phyloP scores from a whole-genome alignment of 768 basidiomycete species.

The Boletus patriciae region DNA sequence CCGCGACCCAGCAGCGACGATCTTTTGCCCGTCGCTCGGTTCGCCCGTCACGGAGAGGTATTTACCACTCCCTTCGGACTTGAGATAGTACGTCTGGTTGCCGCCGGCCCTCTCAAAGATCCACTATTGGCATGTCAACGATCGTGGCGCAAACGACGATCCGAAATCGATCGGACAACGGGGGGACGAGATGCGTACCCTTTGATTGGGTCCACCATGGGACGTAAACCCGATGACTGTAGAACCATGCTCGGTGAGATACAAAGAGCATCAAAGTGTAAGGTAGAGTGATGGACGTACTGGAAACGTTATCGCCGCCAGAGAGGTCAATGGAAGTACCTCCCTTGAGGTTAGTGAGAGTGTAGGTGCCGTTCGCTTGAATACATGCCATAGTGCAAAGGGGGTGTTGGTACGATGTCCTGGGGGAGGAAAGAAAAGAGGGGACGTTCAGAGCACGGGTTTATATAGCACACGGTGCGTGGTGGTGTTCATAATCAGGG shows the following conservation, averaged over 20 bases:
- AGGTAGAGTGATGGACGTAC: conserved; percentile 30
- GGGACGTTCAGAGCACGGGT: too few species aligned
- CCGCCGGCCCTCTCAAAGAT: conserved; percentile 30
- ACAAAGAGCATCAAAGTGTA: too few species aligned
- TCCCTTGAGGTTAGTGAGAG: conserved; percentile 50
- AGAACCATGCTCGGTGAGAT: not conserved
- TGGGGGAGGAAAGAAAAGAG: not conserved
- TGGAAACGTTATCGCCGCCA: conserved; percentile 46
- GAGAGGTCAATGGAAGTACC: conserved; percentile 58
- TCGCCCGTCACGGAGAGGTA: conserved; percentile 42
- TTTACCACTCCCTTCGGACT: conserved; percentile 39
- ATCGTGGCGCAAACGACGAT: too few species aligned
- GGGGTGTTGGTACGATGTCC: not conserved
- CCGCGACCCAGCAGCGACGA: conserved; percentile 39
- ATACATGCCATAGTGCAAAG: conserved; percentile 24
- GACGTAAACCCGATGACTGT: conserved; percentile 50
- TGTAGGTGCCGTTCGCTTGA: conserved; percentile 41
- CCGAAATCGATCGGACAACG: not conserved
- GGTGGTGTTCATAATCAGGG: not conserved
- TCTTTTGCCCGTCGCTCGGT: conserved; percentile 37
- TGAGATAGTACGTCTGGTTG: conserved; percentile 41
- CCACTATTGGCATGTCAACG: conserved; percentile 27
- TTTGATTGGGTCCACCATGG: conserved; percentile 49
- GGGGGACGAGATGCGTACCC: conserved; percentile 30
- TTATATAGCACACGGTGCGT: not conserved